phyloP scores from a whole-genome alignment of 345 rosid species.

The Orychophragmus violaceus region DNA sequence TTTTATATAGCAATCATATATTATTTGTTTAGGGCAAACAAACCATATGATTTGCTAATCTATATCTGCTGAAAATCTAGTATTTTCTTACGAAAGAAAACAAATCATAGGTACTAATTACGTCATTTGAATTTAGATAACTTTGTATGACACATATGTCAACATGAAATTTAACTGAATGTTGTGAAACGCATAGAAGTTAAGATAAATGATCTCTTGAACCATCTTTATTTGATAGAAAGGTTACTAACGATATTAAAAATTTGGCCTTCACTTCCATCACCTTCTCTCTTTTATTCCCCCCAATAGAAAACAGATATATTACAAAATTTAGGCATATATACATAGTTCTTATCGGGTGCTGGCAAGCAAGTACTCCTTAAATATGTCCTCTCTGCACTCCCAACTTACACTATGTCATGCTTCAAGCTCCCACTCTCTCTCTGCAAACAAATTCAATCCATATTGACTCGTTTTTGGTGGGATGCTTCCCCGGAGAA shows the following conservation, averaged over 20 bases:
- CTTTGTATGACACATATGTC: not conserved
- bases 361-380: too few species aligned
- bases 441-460: too few species aligned
- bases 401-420: too few species aligned
- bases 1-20: not conserved
- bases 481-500: too few species aligned
- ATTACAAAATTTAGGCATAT: not conserved
- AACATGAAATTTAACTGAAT: not conserved
- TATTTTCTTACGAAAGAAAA: not conserved
- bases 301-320: not conserved
- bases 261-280: not conserved
- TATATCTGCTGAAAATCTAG: not conserved
- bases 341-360: too few species aligned
- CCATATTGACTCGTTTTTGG: too few species aligned
- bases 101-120: not conserved
- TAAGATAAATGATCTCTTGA: not conserved
- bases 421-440: too few species aligned
- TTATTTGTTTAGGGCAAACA: not conserved
- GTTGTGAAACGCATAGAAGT: not conserved
- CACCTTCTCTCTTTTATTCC: not conserved
- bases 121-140: not conserved
- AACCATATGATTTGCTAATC: too few species aligned
- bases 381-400: too few species aligned
- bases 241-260: not conserved
- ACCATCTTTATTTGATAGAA: not conserved